Evolutionary conservation across 352 stramenopile species (phyloP), one percentile per base, ranked within the genome.

Genomic region (Pythium phragmitis): DNA sequence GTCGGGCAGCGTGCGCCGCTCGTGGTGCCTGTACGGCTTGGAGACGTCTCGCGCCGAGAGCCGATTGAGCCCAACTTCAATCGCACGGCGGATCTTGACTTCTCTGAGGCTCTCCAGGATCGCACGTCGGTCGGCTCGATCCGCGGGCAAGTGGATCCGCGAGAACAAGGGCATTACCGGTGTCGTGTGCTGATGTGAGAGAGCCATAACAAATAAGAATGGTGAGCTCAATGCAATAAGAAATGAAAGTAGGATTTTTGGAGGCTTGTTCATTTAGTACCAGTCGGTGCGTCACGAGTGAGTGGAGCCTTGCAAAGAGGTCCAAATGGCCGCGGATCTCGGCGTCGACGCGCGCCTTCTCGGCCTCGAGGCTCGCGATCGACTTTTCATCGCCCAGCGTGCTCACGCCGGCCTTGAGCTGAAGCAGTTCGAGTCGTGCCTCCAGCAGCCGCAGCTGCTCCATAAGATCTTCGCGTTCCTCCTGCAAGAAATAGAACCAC

Each of bases 21-120:
- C 64, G 49, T 67, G 50, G 43, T 57, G 42, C 23, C 28, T 43
- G 57, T 71, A 71, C 6, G 64, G 64, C 26, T 66, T 58, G 21
- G 13, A 14, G 11, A 37, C 17, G 19, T 63, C 57, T 12, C 65
- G 16, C 2, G 41, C 21, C 12, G 42, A 30, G 2, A 67, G 43
- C 0, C 64, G 64, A 17, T 62, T 34, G 1, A 50, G 16, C 6
- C 21, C 59, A 34, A 67, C 23, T 19, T 63, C 53, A 9, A 28
- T 41, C 2, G 58, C 59, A 3, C 53, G 52, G 4, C 54, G 58
- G 26, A 72, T 42, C 41, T 67, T 67, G 37, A 46, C 9, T 11
- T 49, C 37, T 34, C 55, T 46, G 26, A 72, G n/a, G 5, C 36
- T 52, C 28, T 63, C 50, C 28, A 72, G 33, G 4, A 63, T 39